phyloP scores from a whole-genome alignment of 2,329 filamentous ascomycete species.

The Trichophyton simii region DNA sequence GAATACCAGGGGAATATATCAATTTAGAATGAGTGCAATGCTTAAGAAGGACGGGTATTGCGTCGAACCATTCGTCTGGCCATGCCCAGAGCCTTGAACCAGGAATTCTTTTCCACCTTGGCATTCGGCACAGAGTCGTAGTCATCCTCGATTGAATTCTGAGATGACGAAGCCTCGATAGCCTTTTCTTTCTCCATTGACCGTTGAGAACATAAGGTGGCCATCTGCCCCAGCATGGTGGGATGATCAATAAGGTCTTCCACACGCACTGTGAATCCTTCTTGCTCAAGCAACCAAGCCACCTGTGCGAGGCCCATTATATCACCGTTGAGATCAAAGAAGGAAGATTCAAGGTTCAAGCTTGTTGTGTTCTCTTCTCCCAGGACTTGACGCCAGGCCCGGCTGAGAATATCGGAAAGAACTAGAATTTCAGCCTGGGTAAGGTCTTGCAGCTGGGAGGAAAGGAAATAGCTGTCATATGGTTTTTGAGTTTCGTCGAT shows the following conservation, averaged over 20 bases:
- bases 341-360: constrained; percentile 28
- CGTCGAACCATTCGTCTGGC: constrained; percentile 10
- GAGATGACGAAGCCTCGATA: neutral
- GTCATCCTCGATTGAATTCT: constrained; percentile 9
- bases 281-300: constrained; percentile 30
- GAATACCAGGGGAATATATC: neutral
- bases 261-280: constrained; percentile 27
- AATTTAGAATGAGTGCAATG: neutral
- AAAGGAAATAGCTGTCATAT: constrained; percentile 23
- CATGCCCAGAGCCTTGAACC: constrained; percentile 11
- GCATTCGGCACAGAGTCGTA: neutral
- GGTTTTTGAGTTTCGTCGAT: constrained; percentile 15
- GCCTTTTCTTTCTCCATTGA: constrained; percentile 4
- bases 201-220: constrained; percentile 14
- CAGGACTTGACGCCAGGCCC: constrained; percentile 31
- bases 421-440: constrained; percentile 29
- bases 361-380: constrained; percentile 17
- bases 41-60: constrained; percentile 14
- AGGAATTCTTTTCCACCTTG: constrained; percentile 11
- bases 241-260: constrained; percentile 32
- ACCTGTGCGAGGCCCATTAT: constrained; percentile 31
- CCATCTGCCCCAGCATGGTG: constrained; percentile 32
- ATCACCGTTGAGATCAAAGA: constrained; percentile 32
- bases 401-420: constrained; percentile 28
- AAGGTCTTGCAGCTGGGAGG: constrained; percentile 25